Evolutionary conservation across 2,329 filamentous ascomycete genomes (phyloP).

Genomic region (Neofusicoccum cordaticola): DNA sequence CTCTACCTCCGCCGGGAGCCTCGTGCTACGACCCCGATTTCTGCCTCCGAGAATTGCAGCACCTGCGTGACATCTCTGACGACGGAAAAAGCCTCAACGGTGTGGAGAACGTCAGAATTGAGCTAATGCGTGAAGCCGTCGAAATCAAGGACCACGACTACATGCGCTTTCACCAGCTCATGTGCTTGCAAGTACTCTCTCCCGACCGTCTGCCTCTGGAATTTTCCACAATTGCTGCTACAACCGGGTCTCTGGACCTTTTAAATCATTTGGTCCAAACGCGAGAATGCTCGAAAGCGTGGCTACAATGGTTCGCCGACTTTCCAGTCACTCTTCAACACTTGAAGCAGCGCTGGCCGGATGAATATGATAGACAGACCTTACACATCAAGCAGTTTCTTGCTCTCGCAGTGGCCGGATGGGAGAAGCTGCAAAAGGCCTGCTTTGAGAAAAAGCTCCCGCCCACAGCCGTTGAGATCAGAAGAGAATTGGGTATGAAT

Average conservation of each 20-base stretch:
- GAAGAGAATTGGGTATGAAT: slow-evolving; percentile 45
- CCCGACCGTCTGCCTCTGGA: background rate
- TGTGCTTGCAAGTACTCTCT: background rate
- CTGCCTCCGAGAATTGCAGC: background rate
- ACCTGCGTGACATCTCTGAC: background rate
- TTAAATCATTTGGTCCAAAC: background rate
- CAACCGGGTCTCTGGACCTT: background rate
- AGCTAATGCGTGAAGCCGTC: background rate
- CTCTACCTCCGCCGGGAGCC: background rate
- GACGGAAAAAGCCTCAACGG: background rate
- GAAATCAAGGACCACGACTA: background rate
- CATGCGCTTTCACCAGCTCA: slow-evolving; percentile 12
- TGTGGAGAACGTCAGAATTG: background rate
- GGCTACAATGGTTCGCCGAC: slow-evolving; percentile 32
- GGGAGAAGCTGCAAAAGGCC: slow-evolving; percentile 14
- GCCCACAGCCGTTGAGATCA: slow-evolving; percentile 57
- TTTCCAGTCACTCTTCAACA: slow-evolving; percentile 45
- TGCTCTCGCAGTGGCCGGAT: slow-evolving; percentile 31
- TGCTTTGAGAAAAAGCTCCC: slow-evolving; percentile 43
- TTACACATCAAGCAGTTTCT: slow-evolving; percentile 39
- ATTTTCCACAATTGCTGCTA: background rate
- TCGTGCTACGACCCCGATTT: background rate
- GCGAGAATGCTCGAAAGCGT: background rate
- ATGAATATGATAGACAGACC: slow-evolving; percentile 33
- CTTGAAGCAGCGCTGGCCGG: slow-evolving; percentile 26